A percentile compares a stretch with the other conserved stretches of the same genome.
Conservation (phyloP, 768 basidiomycete species). For the Boletus vermiculosoides region DNA sequence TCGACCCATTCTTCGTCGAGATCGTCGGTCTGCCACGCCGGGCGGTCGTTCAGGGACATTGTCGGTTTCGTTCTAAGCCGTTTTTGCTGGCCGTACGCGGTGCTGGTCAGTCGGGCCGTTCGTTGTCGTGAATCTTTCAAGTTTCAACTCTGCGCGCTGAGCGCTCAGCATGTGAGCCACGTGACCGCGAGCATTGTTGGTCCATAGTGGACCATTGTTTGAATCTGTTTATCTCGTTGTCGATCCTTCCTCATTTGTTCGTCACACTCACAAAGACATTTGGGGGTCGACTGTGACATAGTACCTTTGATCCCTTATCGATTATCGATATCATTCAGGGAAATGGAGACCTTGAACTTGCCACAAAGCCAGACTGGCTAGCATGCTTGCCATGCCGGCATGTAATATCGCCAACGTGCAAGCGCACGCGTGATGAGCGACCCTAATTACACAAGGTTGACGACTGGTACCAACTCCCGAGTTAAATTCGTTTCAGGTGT, state of each 20-base stretch:
- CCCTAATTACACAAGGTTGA: background rate
- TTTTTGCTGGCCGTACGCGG: background rate
- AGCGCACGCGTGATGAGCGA: background rate
- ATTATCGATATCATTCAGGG: background rate
- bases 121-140: background rate
- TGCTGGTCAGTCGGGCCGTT: background rate
- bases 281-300: background rate
- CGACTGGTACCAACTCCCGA: background rate
- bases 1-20: slow-evolving; percentile 92
- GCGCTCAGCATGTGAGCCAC: too few species aligned
- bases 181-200: too few species aligned
- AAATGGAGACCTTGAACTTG: background rate
- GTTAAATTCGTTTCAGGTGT: slow-evolving; percentile 16
- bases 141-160: too few species aligned
- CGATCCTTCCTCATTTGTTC: slow-evolving; percentile 16
- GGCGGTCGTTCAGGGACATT: slow-evolving; percentile 33
- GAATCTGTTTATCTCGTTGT: slow-evolving; percentile 11
- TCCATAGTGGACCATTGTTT: slow-evolving; percentile 10
- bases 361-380: background rate
- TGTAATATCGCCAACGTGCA: background rate
- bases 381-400: background rate
- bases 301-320: too few species aligned
- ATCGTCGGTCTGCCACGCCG: slow-evolving; percentile 88
- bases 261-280: background rate
- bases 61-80: background rate